Evolutionary conservation across 2,329 filamentous ascomycete genomes (phyloP).

Genomic region (Penicillium sp.): DNA sequence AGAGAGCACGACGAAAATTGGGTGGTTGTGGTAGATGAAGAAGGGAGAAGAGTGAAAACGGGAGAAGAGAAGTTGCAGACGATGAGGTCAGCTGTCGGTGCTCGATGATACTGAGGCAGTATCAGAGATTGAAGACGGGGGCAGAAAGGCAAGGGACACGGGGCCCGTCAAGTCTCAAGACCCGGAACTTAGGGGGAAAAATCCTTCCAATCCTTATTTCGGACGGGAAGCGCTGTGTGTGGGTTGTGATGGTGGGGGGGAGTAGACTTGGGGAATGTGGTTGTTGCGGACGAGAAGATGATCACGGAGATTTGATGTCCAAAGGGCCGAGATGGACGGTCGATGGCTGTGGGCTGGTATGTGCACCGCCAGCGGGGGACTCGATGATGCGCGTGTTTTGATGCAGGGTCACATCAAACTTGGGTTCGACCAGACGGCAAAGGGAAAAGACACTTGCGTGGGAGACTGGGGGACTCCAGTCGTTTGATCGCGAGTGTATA

Average conservation of each 20-base stretch:
- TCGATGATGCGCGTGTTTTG: conserved; percentile 25
- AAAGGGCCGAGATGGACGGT: conserved; percentile 7
- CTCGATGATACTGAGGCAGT: background rate
- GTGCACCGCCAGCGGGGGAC: conserved; percentile 10
- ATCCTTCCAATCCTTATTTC: conserved; percentile 35
- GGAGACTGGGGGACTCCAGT: background rate
- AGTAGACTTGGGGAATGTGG: conserved; percentile 23
- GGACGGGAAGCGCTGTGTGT: conserved; percentile 9
- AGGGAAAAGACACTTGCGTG: background rate
- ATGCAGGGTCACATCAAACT: conserved; percentile 13
- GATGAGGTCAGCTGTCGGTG: conserved; percentile 26
- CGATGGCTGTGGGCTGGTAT: background rate
- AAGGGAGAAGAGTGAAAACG: conserved; percentile 26
- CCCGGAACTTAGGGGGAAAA: too few species aligned
- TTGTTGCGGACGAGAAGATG: conserved; percentile 16
- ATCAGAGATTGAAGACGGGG: background rate
- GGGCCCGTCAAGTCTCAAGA: conserved; percentile 6
- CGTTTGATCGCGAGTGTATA: too few species aligned
- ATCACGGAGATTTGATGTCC: background rate
- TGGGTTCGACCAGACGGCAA: background rate
- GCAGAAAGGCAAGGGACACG: background rate
- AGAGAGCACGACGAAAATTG: conserved; percentile 2
- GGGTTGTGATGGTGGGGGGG: background rate
- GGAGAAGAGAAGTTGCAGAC: conserved; percentile 17
- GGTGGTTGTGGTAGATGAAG: conserved; percentile 1